Base-by-base conservation (phyloP, 2,329 filamentous ascomycete genomes). In the Sporothrix brasiliensis region DNA sequence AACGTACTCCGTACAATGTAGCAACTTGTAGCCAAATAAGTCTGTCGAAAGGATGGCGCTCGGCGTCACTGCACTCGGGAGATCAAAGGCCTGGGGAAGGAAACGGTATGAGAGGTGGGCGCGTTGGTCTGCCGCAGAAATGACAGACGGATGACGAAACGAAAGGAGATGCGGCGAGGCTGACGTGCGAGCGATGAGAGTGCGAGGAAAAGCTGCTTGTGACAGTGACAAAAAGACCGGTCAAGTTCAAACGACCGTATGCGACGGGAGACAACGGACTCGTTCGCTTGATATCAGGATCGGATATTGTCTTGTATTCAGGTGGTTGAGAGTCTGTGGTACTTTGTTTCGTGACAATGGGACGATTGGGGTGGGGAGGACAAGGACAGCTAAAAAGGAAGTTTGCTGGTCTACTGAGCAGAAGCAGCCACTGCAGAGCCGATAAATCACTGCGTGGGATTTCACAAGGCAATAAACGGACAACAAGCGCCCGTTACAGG, bases 1-100 rank as follows among this genome's bases (percentile, higher is more conserved):
- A 68, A 68, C 66, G 39, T 68, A 68, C 66, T 68, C 41, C 39
- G 21, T 39, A 39, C 16, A 68, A 66, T 66, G 27, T n/a, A 24
- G 61, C 61, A 66, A 49, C 41, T 60, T 65, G 61, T 67, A 9
- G 27, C 39, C 24, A 13, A 58, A n/a, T 30, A 34, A 34, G 6
- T 41, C 9, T 30, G n/a, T 44, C 19, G 34, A 5, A 54, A 67
- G 52, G 34, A 39, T 68, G 66, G 66, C 66, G 41, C 66, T 58
- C 53, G 52, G 66, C 52, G 66, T 56, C 65, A 54, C 65, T 67
- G 65, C 65, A 67, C 65, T 67, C 65, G 65, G 49, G n/a, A 44
- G 21, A 44, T 44, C 7, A 39, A 52, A 52, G 30, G 21, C 49
- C 44, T 39, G 4, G 30, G 50, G 63, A 19, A 30, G 19, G n/a